Conservation (phyloP, 1,284 basidiomycete genomes). For the Puccinia triticina region DNA sequence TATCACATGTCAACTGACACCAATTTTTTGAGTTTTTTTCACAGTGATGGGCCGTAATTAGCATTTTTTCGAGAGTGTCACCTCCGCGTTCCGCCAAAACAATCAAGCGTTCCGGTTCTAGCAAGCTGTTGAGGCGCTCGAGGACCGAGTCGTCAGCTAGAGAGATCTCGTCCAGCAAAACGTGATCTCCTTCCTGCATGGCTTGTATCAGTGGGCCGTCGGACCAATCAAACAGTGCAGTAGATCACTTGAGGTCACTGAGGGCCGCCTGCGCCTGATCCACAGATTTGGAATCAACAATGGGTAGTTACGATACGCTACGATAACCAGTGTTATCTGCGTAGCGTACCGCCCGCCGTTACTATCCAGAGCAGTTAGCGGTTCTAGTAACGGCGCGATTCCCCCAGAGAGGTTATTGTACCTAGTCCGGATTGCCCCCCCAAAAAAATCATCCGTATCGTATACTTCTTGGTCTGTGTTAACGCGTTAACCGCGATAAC, state of each 20-base stretch:
- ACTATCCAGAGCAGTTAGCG: too few species aligned
- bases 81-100: constrained; percentile 92
- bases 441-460: too few species aligned
- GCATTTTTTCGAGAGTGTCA: constrained; percentile 70
- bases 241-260: constrained; percentile 63
- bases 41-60: constrained; percentile 70
- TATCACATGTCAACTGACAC: too few species aligned
- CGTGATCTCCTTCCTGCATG: constrained; percentile 82
- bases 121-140: constrained; percentile 93
- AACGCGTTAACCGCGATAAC: too few species aligned
- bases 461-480: too few species aligned
- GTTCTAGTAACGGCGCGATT: too few species aligned
- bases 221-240: constrained; percentile 91
- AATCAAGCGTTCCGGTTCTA: constrained; percentile 85
- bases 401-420: too few species aligned
- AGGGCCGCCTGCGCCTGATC: constrained; percentile 54
- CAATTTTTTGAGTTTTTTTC: too few species aligned
- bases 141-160: constrained; percentile 97
- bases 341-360: too few species aligned
- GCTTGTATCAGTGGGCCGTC: constrained; percentile 93
- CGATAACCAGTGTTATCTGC: too few species aligned
- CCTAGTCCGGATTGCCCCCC: too few species aligned
- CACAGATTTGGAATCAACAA: constrained; percentile 27
- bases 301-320: too few species aligned
- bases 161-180: constrained; percentile 95